Base-by-base conservation (phyloP, 306 rosid genomes). In the Casuarina equisetifolia region DNA sequence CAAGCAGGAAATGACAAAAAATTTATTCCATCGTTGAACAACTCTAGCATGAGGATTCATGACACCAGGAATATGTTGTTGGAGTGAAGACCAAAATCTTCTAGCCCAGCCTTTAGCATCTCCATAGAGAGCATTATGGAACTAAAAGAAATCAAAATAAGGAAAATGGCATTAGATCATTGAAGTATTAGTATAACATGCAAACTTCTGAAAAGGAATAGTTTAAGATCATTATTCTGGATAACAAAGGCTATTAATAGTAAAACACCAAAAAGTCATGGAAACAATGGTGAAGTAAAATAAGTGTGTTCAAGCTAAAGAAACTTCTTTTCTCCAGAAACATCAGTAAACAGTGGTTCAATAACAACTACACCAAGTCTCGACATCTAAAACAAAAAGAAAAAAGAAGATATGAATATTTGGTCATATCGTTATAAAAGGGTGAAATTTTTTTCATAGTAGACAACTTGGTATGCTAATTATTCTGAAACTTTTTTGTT, bases 31-130 rank as follows among this genome's bases (percentile, higher is more conserved):
- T 13, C 42, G 88, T 74, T 90, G 98, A 72, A 92, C 87, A 45
- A 85, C 74, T 84, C 80, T 91, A 62, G 89, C 9, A 78, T 91
- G 98, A 81, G 97, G 98, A 72, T 92, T 92, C 88, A 92, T 90
- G 68, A 92, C 90, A 78, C 93, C 93, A 55, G 91, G 93, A 83
- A 92, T 79, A 80, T 58, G 80, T 51, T 86, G 80, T 83, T 66
- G 57, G 82, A 85, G 81, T 74, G 77, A 90, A 62, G 94, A 82
- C 75, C 25, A 40, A 79, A 85, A 81, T 76, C 82, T 91, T 82
- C 83, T 84, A 0, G 83, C 90, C 64, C 88, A 87, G 52, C 98
- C 97, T 81, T 89, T 91, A 53, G 96, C 97, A 67, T 87, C 98
- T 36, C 94, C 97, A 79, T 89, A 91, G 52, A 89, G 78, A 83